Evolutionary conservation across 371 early-diverging fungal genomes (phyloP).

Genomic region (Mucor ambiguus): DNA sequence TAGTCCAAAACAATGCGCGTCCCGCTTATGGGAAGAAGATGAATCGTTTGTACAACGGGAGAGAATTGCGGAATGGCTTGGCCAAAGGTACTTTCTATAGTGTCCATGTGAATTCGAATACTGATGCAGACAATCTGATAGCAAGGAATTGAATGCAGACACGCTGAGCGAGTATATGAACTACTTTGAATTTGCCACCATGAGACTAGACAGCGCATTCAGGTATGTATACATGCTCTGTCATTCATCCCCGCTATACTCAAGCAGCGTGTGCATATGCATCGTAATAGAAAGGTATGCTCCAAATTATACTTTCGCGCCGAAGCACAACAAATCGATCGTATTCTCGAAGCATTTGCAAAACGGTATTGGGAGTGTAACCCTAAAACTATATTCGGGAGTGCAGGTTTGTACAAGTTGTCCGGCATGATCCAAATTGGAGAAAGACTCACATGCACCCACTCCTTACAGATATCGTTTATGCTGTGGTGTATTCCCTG

Average conservation of each 20-base stretch:
- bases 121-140: constrained; percentile 2
- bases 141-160: constrained; percentile 54
- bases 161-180: constrained; percentile 73
- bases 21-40: constrained; percentile 46
- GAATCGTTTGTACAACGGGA: constrained; percentile 39
- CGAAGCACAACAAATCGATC: constrained; percentile 91
- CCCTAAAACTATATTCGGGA: constrained; percentile 57
- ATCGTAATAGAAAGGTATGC: constrained; percentile 63
- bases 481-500: constrained; percentile 85
- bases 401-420: constrained; percentile 34
- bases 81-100: constrained; percentile 34
- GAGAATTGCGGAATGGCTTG: constrained; percentile 54
- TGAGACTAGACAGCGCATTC: constrained; percentile 80
- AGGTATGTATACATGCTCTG: constrained; percentile 55
- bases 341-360: constrained; percentile 83
- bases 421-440: not conserved
- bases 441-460: not conserved
- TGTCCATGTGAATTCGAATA: not conserved
- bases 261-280: not conserved
- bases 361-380: constrained; percentile 84
- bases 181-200: constrained; percentile 70
- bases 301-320: constrained; percentile 81
- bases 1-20: constrained; percentile 36
- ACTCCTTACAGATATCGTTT: constrained; percentile 67
- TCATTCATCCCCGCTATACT: no score